Percentiles rank a stretch among this genome's conserved stretches.
Evolutionary conservation across 805 yeast genomes (phyloP).

Genomic region (Kluyveromyces lactis): DNA sequence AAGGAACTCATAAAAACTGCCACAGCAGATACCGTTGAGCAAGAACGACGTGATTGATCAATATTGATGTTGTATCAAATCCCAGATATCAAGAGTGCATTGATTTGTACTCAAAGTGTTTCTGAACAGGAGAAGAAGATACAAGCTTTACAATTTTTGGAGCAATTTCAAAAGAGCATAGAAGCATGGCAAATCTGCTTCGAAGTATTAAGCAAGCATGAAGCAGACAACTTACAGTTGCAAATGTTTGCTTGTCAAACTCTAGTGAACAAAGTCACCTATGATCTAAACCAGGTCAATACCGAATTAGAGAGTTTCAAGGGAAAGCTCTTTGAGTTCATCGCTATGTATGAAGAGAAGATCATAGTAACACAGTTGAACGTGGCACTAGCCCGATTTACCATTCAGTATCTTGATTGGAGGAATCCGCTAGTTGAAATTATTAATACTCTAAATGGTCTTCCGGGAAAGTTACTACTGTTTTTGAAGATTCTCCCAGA

Average conservation of each 20-base stretch:
- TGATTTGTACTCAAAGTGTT: constrained; percentile 25
- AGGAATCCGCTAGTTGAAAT: constrained; percentile 59
- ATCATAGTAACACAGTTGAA: constrained; percentile 77
- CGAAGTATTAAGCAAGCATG: constrained; percentile 37
- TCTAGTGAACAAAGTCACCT: constrained; percentile 70
- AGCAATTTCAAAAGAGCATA: constrained; percentile 72
- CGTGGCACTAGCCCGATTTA: constrained; percentile 71
- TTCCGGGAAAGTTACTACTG: constrained; percentile 50
- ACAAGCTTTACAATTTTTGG: constrained; percentile 49
- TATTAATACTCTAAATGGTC: constrained; percentile 34
- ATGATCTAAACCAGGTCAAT: constrained; percentile 70
- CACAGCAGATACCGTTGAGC: too few relatives aligned
- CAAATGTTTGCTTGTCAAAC: constrained; percentile 90
- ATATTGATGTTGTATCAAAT: constrained; percentile 13
- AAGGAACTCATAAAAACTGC: too few relatives aligned
- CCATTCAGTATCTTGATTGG: constrained; percentile 76
- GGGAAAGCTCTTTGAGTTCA: constrained; percentile 47
- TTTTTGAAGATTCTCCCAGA: constrained; percentile 86
- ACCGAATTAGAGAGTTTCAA: constrained; percentile 54
- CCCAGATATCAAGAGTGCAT: constrained; percentile 18
- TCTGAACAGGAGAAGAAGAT: constrained; percentile 27
- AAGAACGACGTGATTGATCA: background rate
- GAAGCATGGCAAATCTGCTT: constrained; percentile 75
- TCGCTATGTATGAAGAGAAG: constrained; percentile 38
- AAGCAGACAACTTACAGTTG: constrained; percentile 40